These are phyloP conservation scores for Cotoneaster glaucophyllus DNA, from an alignment of 306 rosid species.

Conservation along the genomic window DNA sequence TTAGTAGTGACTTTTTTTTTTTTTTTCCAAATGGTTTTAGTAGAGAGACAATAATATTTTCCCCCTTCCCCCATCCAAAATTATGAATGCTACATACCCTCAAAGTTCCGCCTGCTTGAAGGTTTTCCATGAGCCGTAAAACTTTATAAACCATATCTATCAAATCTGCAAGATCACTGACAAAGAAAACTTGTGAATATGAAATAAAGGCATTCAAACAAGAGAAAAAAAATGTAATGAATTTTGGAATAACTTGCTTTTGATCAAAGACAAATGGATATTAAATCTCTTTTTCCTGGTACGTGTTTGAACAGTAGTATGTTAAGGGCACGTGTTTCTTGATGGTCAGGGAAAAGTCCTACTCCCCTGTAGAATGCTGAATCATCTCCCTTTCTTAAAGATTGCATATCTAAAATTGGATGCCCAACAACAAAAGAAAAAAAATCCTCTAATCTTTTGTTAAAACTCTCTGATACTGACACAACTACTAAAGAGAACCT, in stretches of 20 bases:
- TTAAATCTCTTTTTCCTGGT: neutral
- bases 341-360: neutral
- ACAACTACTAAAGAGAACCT: neutral
- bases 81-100: slow-evolving; percentile 49
- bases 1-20: too few relatives aligned
- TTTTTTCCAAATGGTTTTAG: neutral
- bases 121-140: slow-evolving; percentile 64
- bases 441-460: neutral
- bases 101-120: slow-evolving; percentile 78
- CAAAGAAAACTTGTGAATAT: slow-evolving; percentile 20
- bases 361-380: neutral
- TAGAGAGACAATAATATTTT: neutral
- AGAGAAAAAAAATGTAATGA: neutral
- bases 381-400: neutral
- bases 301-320: neutral
- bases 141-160: slow-evolving; percentile 71
- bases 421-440: neutral
- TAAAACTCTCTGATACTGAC: neutral
- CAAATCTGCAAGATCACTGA: slow-evolving; percentile 88
- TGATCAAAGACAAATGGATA: neutral
- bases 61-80: neutral
- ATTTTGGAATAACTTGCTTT: neutral
- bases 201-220: neutral
- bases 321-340: neutral
- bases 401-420: neutral